Percentiles rank a stretch among this genome's conserved stretches.
phyloP scores from a whole-genome alignment of 225 moss, liverwort and hornwort genomes.

The Antitrichia curtipendula region DNA sequence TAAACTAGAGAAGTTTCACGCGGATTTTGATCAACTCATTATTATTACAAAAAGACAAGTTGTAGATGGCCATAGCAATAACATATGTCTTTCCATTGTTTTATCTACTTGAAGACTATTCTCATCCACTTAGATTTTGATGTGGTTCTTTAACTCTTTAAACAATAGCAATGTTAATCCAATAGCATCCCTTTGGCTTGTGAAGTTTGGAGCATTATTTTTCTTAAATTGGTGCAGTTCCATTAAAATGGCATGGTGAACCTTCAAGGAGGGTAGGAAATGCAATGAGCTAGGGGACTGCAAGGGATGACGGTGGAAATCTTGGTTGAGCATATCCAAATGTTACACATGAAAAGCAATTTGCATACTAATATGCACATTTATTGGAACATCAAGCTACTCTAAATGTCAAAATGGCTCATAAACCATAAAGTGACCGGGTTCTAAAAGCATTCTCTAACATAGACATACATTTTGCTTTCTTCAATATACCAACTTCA shows the following conservation, averaged over 20 bases:
- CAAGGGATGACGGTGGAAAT: not conserved
- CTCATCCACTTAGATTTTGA: not conserved
- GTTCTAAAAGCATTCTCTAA: too few species aligned
- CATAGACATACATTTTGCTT: too few species aligned
- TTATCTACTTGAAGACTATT: not conserved
- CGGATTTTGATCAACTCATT: not conserved
- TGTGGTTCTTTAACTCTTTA: not conserved
- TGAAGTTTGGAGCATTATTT: not conserved
- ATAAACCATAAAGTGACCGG: too few species aligned
- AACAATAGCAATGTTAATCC: accelerated
- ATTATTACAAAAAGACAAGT: not conserved
- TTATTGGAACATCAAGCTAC: too few species aligned
- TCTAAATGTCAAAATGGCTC: too few species aligned
- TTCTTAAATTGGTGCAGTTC: not conserved
- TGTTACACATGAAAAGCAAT: not conserved
- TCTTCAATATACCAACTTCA: too few species aligned
- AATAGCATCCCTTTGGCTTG: not conserved
- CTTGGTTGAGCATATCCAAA: not conserved
- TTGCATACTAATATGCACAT: not conserved
- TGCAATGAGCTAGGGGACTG: too few species aligned
- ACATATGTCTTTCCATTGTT: not conserved
- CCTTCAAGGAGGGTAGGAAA: too few species aligned
- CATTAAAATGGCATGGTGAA: too few species aligned
- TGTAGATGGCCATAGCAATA: too few species aligned
- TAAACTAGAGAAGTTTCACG: not conserved